Base-by-base conservation (phyloP, 108 stramenopile species). In the Fragilariopsis cylindrus region DNA sequence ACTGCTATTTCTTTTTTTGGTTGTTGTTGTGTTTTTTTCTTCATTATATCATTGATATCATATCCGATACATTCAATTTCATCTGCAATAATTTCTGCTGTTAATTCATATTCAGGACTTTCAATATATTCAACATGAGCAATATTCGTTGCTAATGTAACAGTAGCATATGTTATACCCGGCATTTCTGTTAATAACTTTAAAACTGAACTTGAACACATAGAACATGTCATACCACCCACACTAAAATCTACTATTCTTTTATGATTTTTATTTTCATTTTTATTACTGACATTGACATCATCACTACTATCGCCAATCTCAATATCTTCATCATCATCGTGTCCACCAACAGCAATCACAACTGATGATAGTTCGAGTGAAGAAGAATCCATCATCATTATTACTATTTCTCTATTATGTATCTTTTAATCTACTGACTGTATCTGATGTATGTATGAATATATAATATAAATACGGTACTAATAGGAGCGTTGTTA, bases 171-270 rank as follows among this genome's bases (percentile, higher is more conserved):
- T 3, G 9, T 5, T 4, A 85, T 76, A 12, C 77, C 81, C 1
- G 53, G 43, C 13, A 85, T 21, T 4, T 12, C 44, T 4, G 45
- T n/a, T 39, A 85, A 18, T 16, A 69, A 67, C 48, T 55, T 48
- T 44, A 77, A 66, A 4, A 85, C 73, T 21, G 76, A 69, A 43
- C 76, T 75, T 48, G 69, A 70, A 45, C 85, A 86, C 72, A 82
- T 77, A 42, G 65, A 74, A 48, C 85, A 86, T n/a, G 85, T 83
- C 85, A 86, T 86, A 15, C 85, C 85, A 42, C 57, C 74, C 40
- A 84, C 70, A 4, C 60, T 66, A 30, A 84, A 48, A 21, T 84
- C 83, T 74, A 87, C 13, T 54, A 83, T 57, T 77, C 81, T 46
- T 15, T 3, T 45, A 12, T 2, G n/a, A 70, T 41, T 7, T 4